Base-by-base conservation (phyloP, 768 basidiomycete genomes). In the Lentinula edodes region DNA sequence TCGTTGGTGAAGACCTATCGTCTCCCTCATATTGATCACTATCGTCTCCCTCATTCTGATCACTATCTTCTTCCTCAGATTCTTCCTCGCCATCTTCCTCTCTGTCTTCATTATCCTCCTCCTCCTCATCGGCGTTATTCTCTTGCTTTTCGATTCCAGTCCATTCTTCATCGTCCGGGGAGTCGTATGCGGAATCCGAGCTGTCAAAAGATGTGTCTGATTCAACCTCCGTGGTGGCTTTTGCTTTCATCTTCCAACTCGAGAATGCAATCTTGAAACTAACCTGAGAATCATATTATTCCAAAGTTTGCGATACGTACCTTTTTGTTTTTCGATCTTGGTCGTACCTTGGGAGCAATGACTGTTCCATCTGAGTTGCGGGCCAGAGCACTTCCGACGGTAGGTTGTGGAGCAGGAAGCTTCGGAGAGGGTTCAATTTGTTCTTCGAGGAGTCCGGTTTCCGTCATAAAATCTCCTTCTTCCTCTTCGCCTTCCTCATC, bases 131-230 rank as follows among this genome's bases (percentile, higher is more conserved):
- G n/a, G 62, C 63, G 18, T 63, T 69, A 1, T 64, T 70, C 13
- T 70, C 69, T 35, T 71, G 70, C 1, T 70, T 62, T 52, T 64
- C 67, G 35, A 58, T 58, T 28, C 65, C 70, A 13, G 58, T 67
- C 12, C 45, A 62, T 57, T 70, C 62, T n/a, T 65, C 63, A 10
- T 68, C 64, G 8, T 70, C 70, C 8, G 67, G 60, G 9, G 76
- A 71, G 64, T 89, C 89, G 64, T 86, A 78, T n/a, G 78, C 85
- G 38, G 88, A 90, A 71, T 91, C 87, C 8, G 90, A 92, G 68
- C 87, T 92, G 70, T 91, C 88, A 65, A 88, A 91, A 2, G 86
- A 89, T 2, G 79, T 80, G n/a, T 83, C 84, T 3, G 83, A 80
- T 34, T 78, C 75, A 38, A 68, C 73, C 41, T 63, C 65, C 57